Conservation (phyloP, 352 stramenopile genomes). For the Aphanomyces astaci region DNA sequence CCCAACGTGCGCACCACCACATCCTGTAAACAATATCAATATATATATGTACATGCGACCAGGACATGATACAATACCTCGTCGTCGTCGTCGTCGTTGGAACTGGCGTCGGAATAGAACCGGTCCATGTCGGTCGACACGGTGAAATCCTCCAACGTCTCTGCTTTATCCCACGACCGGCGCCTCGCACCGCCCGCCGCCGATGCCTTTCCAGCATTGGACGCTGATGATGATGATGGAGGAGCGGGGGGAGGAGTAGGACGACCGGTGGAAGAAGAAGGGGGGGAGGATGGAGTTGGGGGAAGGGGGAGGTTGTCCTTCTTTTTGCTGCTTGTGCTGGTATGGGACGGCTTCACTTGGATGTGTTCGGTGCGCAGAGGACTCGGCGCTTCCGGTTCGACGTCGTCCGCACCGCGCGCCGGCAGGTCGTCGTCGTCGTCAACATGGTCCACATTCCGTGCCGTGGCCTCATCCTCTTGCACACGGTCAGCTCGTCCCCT, state of each 20-base stretch:
- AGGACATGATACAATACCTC: neutral
- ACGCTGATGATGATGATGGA: neutral
- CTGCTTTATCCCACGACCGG: conserved; percentile 14
- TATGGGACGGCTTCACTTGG: neutral
- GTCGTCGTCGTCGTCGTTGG: conserved; percentile 28
- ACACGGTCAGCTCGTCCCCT: too few species aligned
- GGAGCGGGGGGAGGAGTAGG: too few species aligned
- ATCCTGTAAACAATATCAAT: too few species aligned
- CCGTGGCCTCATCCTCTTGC: too few species aligned
- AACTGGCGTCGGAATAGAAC: conserved; percentile 76
- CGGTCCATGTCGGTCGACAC: conserved; percentile 57
- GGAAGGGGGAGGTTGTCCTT: too few species aligned
- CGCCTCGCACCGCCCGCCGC: conserved; percentile 12
- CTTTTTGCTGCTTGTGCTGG: neutral
- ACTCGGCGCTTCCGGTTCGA: neutral
- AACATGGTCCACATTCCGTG: neutral
- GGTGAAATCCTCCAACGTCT: conserved; percentile 68
- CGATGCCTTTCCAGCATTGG: neutral
- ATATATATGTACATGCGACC: too few species aligned
- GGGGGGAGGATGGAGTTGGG: too few species aligned
- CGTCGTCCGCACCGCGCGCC: neutral
- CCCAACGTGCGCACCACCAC: conserved; percentile 42
- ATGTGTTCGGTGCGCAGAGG: neutral
- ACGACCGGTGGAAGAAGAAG: too few species aligned
- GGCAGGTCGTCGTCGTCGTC: neutral